Base-by-base conservation (phyloP, 495 filamentous ascomycete genomes). In the Penicillium parvum region DNA sequence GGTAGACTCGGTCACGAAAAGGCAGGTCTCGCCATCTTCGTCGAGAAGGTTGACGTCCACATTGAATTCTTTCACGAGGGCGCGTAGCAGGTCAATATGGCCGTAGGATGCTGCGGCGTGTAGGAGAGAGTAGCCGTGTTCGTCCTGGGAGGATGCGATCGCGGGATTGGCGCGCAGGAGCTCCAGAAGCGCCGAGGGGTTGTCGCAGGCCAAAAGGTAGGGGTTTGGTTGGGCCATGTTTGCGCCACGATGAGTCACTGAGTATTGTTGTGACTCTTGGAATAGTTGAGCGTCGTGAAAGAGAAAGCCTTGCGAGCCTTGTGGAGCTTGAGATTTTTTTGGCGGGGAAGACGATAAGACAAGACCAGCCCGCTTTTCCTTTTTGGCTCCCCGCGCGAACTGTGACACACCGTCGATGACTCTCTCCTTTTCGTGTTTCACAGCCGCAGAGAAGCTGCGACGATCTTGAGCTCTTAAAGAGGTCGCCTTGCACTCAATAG, bases 51-150 rank as follows among this genome's bases (percentile, higher is more conserved):
- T 84, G 21, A 86, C 79, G 45, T 88, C 67, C 7, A 88, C 88
- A 16, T 83, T 66, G 64, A 86, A 90, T 10, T 86, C 86, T 22
- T 74, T 69, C n/a, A 94, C 76, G 2, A 98, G 78, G 1, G 79
- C 65, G 30, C 83, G 83, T 6, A 96, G 79, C 18, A 97, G 83
- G 38, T 83, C 78, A 22, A 83, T 65, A 50, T 96, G 88, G 56
- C 81, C 83, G 73, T 98, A 98, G 47, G 90, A 96, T 21, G 84
- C 79, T 5, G 91, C 86, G 16, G 92, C 94, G 63, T 98, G 92
- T 15, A 97, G 68, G 15, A 96, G 77, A 11, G 90, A 94, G 69
- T 98, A 96, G 46, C 88, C 88, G 48, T 88, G 81, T 45, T 83
- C 77, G 61, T 95, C 88, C 55, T 88, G 86, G 19, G 65, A 56